phyloP scores from a whole-genome alignment of 441 rosid genomes.

The Eutrema salsugineum region DNA sequence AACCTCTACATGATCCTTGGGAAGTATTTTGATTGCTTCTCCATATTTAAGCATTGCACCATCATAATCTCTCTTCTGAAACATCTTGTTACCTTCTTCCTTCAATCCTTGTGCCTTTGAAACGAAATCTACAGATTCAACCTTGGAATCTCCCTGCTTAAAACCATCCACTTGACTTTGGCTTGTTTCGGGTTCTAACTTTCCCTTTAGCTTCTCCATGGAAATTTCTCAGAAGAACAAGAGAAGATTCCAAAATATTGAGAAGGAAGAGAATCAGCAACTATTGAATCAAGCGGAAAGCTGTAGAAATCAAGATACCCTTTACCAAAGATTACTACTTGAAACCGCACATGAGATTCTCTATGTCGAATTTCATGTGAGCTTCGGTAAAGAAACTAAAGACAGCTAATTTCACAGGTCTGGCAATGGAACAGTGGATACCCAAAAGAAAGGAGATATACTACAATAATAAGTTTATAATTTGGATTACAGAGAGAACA shows the following conservation, averaged over 20 bases:
- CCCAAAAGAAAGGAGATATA: background rate
- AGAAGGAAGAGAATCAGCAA: too few relatives aligned
- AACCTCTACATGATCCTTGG: conserved; percentile 45
- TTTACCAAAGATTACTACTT: conserved; percentile 8
- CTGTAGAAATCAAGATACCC: too few relatives aligned
- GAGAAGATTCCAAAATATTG: conserved; percentile 5
- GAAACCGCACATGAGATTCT: conserved; percentile 1
- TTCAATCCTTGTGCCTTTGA: conserved; percentile 52
- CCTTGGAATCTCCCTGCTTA: conserved; percentile 21
- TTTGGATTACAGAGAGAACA: conserved; percentile 19
- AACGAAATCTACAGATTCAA: conserved; percentile 41
- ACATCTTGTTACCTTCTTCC: conserved; percentile 61
- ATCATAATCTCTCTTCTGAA: conserved; percentile 56
- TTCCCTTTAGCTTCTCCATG: conserved; percentile 51
- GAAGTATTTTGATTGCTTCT: conserved; percentile 64
- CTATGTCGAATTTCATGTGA: conserved; percentile 1
- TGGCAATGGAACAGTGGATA: background rate
- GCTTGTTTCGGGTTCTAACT: conserved; percentile 30
- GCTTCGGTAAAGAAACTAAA: conserved; percentile 1
- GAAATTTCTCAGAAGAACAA: conserved; percentile 17
- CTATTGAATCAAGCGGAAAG: too few relatives aligned
- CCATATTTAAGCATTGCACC: conserved; percentile 56
- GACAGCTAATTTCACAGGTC: background rate
- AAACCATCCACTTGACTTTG: conserved; percentile 30
- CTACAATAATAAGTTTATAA: background rate